Percentiles rank a stretch among this genome's conserved stretches.
Evolutionary conservation across 2,329 filamentous ascomycete genomes (phyloP).

Genomic region (Fusarium tuaranense): DNA sequence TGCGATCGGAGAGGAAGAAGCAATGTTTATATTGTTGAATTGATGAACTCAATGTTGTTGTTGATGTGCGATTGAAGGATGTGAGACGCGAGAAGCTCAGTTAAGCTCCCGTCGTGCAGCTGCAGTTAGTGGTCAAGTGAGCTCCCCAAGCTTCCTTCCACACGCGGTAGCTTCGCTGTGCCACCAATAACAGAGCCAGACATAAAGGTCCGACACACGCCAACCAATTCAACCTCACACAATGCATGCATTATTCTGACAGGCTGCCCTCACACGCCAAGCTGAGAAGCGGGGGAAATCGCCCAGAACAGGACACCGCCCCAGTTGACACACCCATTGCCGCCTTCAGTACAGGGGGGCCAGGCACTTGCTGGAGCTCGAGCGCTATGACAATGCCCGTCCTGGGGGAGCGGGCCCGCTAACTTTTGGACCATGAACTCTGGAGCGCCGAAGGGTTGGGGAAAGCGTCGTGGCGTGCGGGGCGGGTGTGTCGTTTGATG

Average conservation of each 20-base stretch:
- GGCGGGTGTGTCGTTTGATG: slow-evolving; percentile 5
- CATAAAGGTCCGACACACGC: background rate
- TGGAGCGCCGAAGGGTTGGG: slow-evolving; percentile 9
- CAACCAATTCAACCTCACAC: too few species aligned
- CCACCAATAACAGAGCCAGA: background rate
- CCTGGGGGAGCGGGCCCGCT: slow-evolving; percentile 27
- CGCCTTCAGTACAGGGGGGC: slow-evolving; percentile 14
- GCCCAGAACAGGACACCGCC: background rate
- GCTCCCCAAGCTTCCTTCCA: slow-evolving; percentile 26
- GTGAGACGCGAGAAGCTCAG: slow-evolving; percentile 30
- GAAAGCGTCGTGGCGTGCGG: slow-evolving; percentile 21
- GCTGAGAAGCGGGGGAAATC: slow-evolving; percentile 33
- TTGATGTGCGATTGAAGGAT: slow-evolving; percentile 10
- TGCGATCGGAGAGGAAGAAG: background rate
- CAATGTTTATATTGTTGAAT: background rate
- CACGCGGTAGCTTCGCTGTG: background rate
- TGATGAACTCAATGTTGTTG: slow-evolving; percentile 16
- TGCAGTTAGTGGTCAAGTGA: slow-evolving; percentile 27
- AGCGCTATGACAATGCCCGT: slow-evolving; percentile 5
- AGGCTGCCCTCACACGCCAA: slow-evolving; percentile 15
- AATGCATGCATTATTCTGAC: slow-evolving; percentile 7
- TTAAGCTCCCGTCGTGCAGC: slow-evolving; percentile 25
- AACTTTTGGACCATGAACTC: slow-evolving; percentile 19
- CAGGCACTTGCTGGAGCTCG: slow-evolving; percentile 22
- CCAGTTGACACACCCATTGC: slow-evolving; percentile 27